Conservation (phyloP, 2,329 filamentous ascomycete genomes). For the Aspergillus quadricinctus region DNA sequence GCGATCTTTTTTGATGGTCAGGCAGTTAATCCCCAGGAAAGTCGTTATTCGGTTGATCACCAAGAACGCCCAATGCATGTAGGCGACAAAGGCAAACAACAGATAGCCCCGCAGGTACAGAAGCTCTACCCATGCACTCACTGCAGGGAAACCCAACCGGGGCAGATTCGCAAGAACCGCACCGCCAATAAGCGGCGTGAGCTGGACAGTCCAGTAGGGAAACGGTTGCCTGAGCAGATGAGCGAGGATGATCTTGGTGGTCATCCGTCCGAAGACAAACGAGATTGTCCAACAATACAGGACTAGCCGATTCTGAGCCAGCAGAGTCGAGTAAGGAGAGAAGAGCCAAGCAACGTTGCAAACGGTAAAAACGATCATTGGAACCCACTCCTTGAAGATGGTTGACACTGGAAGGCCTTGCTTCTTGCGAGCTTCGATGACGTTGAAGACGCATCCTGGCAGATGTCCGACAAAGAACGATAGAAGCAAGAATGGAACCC, state of each 20-base stretch:
- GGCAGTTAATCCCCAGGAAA: slow-evolving; percentile 87
- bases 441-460: slow-evolving; percentile 85
- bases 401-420: slow-evolving; percentile 71
- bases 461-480: slow-evolving; percentile 70
- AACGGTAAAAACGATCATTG: slow-evolving; percentile 75
- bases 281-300: slow-evolving; percentile 90
- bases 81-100: slow-evolving; percentile 74
- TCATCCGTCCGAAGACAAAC: slow-evolving; percentile 97
- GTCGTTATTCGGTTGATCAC: slow-evolving; percentile 89
- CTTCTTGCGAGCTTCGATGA: slow-evolving; percentile 67
- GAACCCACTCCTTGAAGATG: slow-evolving; percentile 89
- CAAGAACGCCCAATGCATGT: slow-evolving; percentile 87
- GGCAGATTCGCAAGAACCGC: slow-evolving; percentile 81
- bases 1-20: slow-evolving; percentile 64
- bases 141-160: slow-evolving; percentile 62
- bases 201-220: slow-evolving; percentile 92
- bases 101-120: slow-evolving; percentile 83
- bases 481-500: slow-evolving; percentile 67
- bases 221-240: slow-evolving; percentile 92
- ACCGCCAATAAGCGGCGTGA: slow-evolving; percentile 80
- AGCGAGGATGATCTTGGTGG: slow-evolving; percentile 97
- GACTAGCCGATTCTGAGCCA: slow-evolving; percentile 79
- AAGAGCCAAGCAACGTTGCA: slow-evolving; percentile 80
- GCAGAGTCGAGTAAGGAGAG: slow-evolving; percentile 78
- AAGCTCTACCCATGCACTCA: slow-evolving; percentile 65